Evolutionary conservation across 108 stramenopile species (phyloP), one percentile per base, ranked within the genome.

Genomic region (Cyclostephanos tholiformis): DNA sequence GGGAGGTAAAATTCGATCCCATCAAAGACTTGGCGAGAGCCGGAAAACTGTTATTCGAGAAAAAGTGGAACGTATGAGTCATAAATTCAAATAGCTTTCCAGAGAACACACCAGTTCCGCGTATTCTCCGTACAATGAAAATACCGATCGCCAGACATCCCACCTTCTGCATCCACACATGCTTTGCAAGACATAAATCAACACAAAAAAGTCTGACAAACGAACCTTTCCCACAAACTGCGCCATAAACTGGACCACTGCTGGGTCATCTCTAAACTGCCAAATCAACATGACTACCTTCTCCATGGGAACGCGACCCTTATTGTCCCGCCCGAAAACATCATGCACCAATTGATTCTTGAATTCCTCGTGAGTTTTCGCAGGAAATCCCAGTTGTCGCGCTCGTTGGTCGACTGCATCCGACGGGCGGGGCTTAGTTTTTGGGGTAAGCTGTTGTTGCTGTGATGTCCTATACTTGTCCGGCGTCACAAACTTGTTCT

Each of bases 1-100:
- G 99, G 99, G 53, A 99, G 89, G 82, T 98, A 99, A 69, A 98
- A 99, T 78, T 98, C 99, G 46, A 98, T 97, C 17, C 97, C 98
- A 67, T 96, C 95, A 85, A 98, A 99, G 75, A 97, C 97, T 71
- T 94, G 85, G 22, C 95, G 85, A 36, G 96, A 92, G 63, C 96
- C 95, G n/a, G 96, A 87, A 78, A 94, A 97, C 88, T 94, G 65
- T 26, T 58, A 17, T 55, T 13, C 20, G 17, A 27, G 53, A 74
- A 22, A 74, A 29, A 66, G 52, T 75, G 35, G n/a, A 8, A 43
- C 53, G 14, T n/a, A 19, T 29, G 55, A 26, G 22, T 39, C 13
- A 67, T 32, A 55, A 32, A 1, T 0, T 11, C 23, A 53, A 58
- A 22, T 35, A 44, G 14, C 4, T 14, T 26, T 36, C 53, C 53